These are phyloP conservation scores for Prunus mume DNA, from an alignment of 306 rosid species.

Conservation along the genomic window DNA sequence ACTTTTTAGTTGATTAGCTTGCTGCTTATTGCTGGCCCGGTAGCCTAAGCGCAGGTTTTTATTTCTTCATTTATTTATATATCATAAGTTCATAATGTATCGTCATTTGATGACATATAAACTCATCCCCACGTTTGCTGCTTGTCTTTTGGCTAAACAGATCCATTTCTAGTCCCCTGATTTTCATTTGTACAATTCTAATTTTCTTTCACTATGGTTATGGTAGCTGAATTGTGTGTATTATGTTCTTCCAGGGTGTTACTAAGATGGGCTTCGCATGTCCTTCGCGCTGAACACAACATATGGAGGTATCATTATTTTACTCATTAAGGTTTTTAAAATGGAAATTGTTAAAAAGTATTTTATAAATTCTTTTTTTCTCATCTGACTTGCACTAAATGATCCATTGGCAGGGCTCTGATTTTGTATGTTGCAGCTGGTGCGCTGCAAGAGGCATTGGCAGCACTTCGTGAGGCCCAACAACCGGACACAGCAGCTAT, in stretches of 20 bases:
- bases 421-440: constrained; percentile 93
- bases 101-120: neutral
- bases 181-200: neutral
- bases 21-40: neutral
- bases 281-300: constrained; percentile 69
- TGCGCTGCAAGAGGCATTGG: constrained; percentile 89
- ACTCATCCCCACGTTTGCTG: neutral
- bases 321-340: constrained; percentile 7
- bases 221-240: neutral
- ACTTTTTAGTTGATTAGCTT: neutral
- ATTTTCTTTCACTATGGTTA: neutral
- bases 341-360: too few species aligned
- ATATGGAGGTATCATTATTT: constrained; percentile 78
- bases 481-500: constrained; percentile 92
- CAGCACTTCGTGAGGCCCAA: constrained; percentile 87
- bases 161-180: neutral
- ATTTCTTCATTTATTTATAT: neutral
- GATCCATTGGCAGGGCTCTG: constrained; percentile 70
- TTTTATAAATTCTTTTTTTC: neutral
- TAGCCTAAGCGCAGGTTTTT: neutral
- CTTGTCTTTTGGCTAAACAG: neutral
- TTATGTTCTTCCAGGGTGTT: constrained; percentile 65
- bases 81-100: neutral
- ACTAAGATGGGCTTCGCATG: constrained; percentile 89
- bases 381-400: constrained; percentile 26